These are phyloP conservation scores for Termitomyces sp. DNA, from an alignment of 768 basidiomycete species.

Conservation along the genomic window DNA sequence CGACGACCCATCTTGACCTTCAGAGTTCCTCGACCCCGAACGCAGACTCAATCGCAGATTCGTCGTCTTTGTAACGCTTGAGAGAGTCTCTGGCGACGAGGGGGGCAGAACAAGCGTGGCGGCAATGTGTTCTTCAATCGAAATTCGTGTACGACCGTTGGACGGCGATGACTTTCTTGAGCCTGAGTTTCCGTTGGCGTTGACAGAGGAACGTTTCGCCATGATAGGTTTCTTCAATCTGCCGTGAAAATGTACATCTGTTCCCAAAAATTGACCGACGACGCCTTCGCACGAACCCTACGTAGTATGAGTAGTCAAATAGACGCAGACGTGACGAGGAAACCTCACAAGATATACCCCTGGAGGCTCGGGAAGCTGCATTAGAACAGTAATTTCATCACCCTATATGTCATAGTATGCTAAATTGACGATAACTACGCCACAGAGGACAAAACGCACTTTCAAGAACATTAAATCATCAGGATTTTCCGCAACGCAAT, in stretches of 20 bases:
- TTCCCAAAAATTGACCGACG: constrained; percentile 65
- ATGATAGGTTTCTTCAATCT: constrained; percentile 79
- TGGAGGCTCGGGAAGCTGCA: constrained; percentile 55
- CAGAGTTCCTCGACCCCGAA: neutral
- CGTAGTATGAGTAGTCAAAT: neutral
- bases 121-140: constrained; percentile 10
- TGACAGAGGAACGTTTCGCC: constrained; percentile 56
- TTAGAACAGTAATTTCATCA: constrained; percentile 74
- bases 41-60: neutral
- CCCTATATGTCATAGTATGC: constrained; percentile 36
- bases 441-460: constrained; percentile 33
- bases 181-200: constrained; percentile 2
- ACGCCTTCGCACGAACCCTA: constrained; percentile 88
- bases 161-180: constrained; percentile 17
- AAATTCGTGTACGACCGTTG: constrained; percentile 2
- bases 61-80: neutral
- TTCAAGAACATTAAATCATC: constrained; percentile 87
- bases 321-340: neutral
- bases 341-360: constrained; percentile 60
- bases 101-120: neutral
- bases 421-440: neutral
- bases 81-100: neutral
- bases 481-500: constrained; percentile 68
- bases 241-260: constrained; percentile 61
- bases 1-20: neutral